A percentile compares a stretch with the other conserved stretches of the same genome.
Conservation (phyloP, 140 eudicot genomes). For the Senecio squalidus region DNA sequence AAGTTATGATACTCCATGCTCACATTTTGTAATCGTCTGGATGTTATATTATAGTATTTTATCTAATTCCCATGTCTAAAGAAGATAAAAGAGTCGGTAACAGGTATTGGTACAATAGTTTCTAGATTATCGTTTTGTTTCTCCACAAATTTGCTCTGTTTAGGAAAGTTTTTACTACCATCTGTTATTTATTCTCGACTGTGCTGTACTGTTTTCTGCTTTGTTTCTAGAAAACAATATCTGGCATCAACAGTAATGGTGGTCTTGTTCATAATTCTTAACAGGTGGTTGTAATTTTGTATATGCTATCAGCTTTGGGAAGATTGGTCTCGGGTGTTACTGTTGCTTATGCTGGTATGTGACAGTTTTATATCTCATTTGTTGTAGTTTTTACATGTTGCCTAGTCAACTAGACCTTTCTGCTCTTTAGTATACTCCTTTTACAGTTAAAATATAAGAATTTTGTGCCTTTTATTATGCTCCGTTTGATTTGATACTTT, state of each 20-base stretch:
- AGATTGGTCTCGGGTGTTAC: slow-evolving; percentile 84
- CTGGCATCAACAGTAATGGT: not conserved
- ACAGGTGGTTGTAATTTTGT: slow-evolving; percentile 73
- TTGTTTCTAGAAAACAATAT: slow-evolving; percentile 6
- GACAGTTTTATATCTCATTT: not conserved
- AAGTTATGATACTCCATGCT: too few relatives aligned
- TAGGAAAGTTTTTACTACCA: not conserved
- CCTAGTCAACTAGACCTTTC: not conserved
- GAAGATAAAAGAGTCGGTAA: not conserved
- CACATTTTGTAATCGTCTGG: too few relatives aligned
- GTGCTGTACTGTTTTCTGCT: not conserved
- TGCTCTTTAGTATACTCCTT: not conserved
- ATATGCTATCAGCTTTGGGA: slow-evolving; percentile 77
- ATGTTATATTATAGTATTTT: too few relatives aligned
- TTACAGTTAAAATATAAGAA: not conserved
- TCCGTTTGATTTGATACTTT: slow-evolving; percentile 15
- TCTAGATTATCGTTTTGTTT: slow-evolving; percentile 1
- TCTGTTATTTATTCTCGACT: not conserved
- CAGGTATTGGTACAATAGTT: not conserved
- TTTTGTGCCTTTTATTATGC: not conserved
- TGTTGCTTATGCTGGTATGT: slow-evolving; percentile 81
- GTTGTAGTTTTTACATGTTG: too few relatives aligned
- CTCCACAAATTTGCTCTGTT: slow-evolving; percentile 7
- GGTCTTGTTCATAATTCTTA: not conserved
- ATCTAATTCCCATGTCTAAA: too few relatives aligned